phyloP scores from a whole-genome alignment of 768 basidiomycete genomes.

The Lyophyllum semitale region DNA sequence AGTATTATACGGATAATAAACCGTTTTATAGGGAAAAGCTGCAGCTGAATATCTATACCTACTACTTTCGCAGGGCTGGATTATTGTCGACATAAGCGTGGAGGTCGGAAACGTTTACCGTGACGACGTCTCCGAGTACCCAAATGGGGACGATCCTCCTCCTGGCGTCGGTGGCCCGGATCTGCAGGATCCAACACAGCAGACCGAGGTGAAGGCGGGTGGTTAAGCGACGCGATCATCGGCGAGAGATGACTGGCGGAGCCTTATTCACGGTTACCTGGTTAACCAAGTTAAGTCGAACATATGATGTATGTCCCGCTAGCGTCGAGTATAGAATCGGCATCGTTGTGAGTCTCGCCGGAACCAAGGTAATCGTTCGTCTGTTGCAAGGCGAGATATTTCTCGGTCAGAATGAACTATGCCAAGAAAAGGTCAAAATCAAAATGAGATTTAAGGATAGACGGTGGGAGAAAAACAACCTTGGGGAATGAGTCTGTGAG shows the following conservation, averaged over 20 bases:
- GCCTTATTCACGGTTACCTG: background rate
- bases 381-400: conserved; percentile 7
- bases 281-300: conserved; percentile 9
- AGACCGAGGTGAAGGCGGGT: background rate
- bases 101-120: background rate
- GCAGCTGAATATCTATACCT: background rate
- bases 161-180: no score
- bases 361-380: background rate
- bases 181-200: no score
- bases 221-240: background rate
- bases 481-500: conserved; percentile 16
- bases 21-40: background rate
- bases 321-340: background rate
- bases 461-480: conserved; percentile 2
- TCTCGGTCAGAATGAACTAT: conserved; percentile 13
- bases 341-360: background rate
- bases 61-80: background rate
- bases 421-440: background rate
- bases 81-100: background rate
- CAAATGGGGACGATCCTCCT: conserved; percentile 2
- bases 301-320: conserved; percentile 7
- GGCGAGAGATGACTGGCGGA: background rate
- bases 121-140: background rate
- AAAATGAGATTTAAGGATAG: background rate
- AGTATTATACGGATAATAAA: no score